Base-by-base conservation (phyloP, 2,329 filamentous ascomycete genomes). In the Scedosporium boydii region DNA sequence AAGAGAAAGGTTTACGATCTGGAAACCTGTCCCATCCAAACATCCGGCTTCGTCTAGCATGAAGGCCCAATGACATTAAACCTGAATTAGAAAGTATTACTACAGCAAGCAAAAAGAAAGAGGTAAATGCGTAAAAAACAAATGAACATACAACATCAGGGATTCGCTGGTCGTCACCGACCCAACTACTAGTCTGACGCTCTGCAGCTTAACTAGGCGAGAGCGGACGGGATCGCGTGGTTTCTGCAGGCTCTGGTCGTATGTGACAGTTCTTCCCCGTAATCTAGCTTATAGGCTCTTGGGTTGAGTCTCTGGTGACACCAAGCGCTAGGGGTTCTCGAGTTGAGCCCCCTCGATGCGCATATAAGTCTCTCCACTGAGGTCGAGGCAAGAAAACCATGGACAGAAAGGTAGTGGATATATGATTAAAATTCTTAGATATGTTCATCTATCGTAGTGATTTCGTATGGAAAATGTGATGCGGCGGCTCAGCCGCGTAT, bases 141-240 rank as follows among this genome's bases (percentile, higher is more conserved):
- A 18, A 53, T 21, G n/a, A 53, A 53, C 48, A 53, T 53, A 53
- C 48, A 53, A 53, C 48, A 53, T 53, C 48, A 53, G 48, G 48
- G 48, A 53, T 53, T 53, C 48, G 21, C 48, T 53, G 48, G 48
- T 53, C 48, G 48, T 53, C 48, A 53, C 48, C 48, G 48, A 53
- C 48, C 48, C 48, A 53, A 53, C 48, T 53, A 53, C 48, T 53
- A 53, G 21, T 53, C 48, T 53, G 48, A 53, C 48, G 48, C 48
- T 53, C 48, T 53, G 48, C n/a, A 26, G 48, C 48, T 53, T 53
- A 53, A 53, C 48, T 53, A 53, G 48, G 48, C 48, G 48, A 53
- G 48, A 53, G 48, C 48, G 21, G 48, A 53, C 48, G 48, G 48
- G 48, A 53, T 53, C 48, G 48, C 48, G 48, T 53, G 48, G 10